Percentiles rank a stretch among this genome's conserved stretches.
Evolutionary conservation across 2,329 filamentous ascomycete species (phyloP).

Genomic region (Fusarium succisae): DNA sequence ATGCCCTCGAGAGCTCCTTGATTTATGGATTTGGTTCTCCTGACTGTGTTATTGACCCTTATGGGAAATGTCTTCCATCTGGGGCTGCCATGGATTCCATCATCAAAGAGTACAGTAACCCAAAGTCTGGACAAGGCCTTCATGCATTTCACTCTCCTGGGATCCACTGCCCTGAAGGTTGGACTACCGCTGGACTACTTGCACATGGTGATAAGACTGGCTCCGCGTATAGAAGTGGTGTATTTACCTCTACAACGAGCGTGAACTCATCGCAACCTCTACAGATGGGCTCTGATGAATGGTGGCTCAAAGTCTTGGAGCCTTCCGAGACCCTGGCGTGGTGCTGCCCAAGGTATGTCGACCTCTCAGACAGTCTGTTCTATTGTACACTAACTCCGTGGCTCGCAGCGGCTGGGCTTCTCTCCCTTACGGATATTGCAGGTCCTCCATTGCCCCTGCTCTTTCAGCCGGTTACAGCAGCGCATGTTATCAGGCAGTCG

Average conservation of each 20-base stretch:
- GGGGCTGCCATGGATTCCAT: conserved; percentile 27
- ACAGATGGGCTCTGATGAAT: not conserved
- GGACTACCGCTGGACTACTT: conserved; percentile 38
- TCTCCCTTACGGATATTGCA: conserved; percentile 7
- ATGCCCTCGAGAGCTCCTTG: not conserved
- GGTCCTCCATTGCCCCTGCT: conserved; percentile 6
- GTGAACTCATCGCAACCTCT: not conserved
- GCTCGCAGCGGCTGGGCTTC: conserved; percentile 21
- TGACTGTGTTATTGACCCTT: not conserved
- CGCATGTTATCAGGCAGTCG: not conserved
- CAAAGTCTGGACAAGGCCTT: conserved; percentile 4
- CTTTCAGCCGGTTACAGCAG: not conserved
- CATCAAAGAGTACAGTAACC: not conserved
- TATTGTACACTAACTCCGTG: not conserved
- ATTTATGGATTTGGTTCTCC: not conserved
- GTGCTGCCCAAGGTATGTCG: conserved; percentile 37
- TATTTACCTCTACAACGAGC: conserved; percentile 16
- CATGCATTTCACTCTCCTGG: conserved; percentile 40
- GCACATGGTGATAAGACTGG: conserved; percentile 1
- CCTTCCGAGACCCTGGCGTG: conserved; percentile 34
- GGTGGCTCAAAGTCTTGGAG: conserved; percentile 11
- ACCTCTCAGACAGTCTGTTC: not conserved
- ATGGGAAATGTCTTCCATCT: conserved; percentile 36
- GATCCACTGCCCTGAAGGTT: conserved; percentile 34
- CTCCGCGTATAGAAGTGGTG: not conserved